Conservation (phyloP, 75 land plant genomes). For the Pseudotsuga menziesii region DNA sequence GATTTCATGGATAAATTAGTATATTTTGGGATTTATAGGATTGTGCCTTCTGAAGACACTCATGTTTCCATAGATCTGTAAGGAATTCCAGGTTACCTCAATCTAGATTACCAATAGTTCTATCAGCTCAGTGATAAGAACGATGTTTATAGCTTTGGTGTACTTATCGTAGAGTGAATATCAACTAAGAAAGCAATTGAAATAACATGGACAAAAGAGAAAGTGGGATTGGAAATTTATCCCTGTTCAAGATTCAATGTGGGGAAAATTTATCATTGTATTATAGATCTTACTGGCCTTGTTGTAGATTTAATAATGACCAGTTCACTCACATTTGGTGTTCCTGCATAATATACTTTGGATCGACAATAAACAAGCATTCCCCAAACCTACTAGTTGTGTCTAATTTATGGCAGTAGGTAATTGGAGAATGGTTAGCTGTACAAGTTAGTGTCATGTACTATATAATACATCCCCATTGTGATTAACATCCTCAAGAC, state of each 20-base stretch:
- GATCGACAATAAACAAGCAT: no score
- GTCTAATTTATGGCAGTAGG: no score
- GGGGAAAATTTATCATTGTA: no score
- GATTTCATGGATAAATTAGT: slow-evolving; percentile 25
- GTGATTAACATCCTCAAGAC: no score
- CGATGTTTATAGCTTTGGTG: slow-evolving; percentile 25
- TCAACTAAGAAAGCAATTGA: slow-evolving; percentile 13
- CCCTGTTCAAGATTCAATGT: slow-evolving; percentile 7
- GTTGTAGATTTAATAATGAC: no score
- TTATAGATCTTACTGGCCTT: no score
- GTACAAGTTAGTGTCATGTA: no score
- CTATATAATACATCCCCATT: no score
- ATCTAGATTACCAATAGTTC: slow-evolving; percentile 18
- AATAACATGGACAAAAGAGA: slow-evolving; percentile 5
- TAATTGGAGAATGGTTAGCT: no score
- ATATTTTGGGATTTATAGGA: slow-evolving; percentile 41
- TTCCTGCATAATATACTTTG: no score
- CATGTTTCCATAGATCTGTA: slow-evolving; percentile 14
- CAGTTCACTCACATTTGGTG: no score
- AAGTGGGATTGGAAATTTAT: slow-evolving; percentile 1
- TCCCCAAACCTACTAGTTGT: no score
- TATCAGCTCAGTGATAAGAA: slow-evolving; percentile 17
- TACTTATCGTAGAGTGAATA: slow-evolving; percentile 18
- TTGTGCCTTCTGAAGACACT: not conserved
- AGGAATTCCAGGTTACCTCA: slow-evolving; percentile 16